Evolutionary conservation across 345 rosid species (phyloP), one percentile per base, ranked within the genome.

Genomic region (Reutealis trisperma): DNA sequence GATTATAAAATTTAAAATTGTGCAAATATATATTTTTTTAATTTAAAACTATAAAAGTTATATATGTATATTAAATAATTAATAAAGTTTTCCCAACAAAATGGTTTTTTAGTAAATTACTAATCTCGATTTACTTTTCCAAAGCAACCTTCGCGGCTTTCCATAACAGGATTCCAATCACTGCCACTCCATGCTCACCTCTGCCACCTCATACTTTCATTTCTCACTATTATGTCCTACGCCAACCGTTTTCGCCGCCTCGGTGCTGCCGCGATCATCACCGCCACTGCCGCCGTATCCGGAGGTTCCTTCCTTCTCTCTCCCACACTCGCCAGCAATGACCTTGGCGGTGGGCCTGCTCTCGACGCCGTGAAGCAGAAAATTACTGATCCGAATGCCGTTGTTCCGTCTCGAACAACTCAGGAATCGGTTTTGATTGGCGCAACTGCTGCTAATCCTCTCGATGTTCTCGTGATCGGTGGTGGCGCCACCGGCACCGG

Each of bases 401-500:
- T 82, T 4, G 83, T 96, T 24, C 99, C 99, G 16, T 85, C 96
- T 42, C 88, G 99, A 67, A 84, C 85, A 57, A 87, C 67, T 22
- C 98, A 93, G 82, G 91, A 91, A 82, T 89, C 93, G 41, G 79
- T 83, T 73, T 83, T 96, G 72, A 71, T 86, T 15, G 87, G 84
- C 64, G 76, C 98, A 18, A 87, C 75, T 70, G 76, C 87, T 5
- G 82, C 80, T 45, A 87, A 86, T 70, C 98, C 98, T 1, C 89
- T 96, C 41, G 99, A 96, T 79, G 81, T 96, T 69, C 95, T 96
- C 52, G 94, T 96, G 21, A 86, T 96, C 10, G 98, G 99, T 27
- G 97, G 99, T 57, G 99, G 99, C 70, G 99, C 98, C 83, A 93
- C 99, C 6, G 99, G 99, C n/a, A 82, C 86, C 60, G 98, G 99